A percentile compares a stretch with the other conserved stretches of the same genome.
Evolutionary conservation across 2,329 filamentous ascomycete species (phyloP).

Genomic region (Aureobasidium sp.): DNA sequence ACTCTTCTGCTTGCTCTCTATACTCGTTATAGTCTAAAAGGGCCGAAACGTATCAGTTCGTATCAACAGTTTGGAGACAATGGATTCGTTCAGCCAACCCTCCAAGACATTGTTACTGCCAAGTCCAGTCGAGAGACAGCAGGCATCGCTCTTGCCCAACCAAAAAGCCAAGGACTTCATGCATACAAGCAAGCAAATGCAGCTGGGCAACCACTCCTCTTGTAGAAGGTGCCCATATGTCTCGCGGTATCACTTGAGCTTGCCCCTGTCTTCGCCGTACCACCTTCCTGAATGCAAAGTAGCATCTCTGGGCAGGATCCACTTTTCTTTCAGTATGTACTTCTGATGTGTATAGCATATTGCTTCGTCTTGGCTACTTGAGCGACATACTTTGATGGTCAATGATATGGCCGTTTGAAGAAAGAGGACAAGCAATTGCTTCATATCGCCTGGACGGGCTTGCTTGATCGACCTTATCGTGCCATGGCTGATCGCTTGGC

Average conservation of each 20-base stretch:
- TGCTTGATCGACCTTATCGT: not conserved
- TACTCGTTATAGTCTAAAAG: not conserved
- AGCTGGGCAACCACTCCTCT: constrained; percentile 3
- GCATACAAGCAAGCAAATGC: not conserved
- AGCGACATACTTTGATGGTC: not conserved
- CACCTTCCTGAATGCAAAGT: too few relatives aligned
- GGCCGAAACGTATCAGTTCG: not conserved
- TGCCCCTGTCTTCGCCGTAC: too few relatives aligned
- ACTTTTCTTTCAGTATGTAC: not conserved
- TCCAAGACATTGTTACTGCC: too few relatives aligned
- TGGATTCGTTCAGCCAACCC: too few relatives aligned
- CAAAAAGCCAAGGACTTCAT: not conserved
- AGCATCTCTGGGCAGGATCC: not conserved
- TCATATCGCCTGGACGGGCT: not conserved
- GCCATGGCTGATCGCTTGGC: not conserved
- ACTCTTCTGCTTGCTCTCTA: not conserved
- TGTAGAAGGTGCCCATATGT: not conserved
- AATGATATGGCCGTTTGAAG: not conserved
- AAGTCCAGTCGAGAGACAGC: too few relatives aligned
- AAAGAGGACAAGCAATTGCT: not conserved
- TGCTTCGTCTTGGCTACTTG: not conserved
- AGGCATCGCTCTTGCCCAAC: not conserved
- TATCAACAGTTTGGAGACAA: too few relatives aligned
- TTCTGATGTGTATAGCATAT: not conserved
- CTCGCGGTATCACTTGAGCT: not conserved